Conservation (phyloP, 1,284 basidiomycete genomes). For the Inonotus obliquus region DNA sequence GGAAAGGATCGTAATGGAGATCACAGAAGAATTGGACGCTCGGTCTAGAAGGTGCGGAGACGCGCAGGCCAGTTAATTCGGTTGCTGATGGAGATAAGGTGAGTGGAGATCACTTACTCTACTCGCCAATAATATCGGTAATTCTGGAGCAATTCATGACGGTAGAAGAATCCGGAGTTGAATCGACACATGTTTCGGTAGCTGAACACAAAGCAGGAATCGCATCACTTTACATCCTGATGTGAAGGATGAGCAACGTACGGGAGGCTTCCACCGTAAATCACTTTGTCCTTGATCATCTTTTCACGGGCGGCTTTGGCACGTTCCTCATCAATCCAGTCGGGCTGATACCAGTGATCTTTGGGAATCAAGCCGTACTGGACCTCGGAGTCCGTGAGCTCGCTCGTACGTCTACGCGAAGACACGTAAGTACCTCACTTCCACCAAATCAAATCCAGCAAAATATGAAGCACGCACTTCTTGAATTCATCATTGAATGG, state of each 20-base stretch:
- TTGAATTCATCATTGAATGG: slow-evolving; percentile 78
- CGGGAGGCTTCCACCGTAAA: slow-evolving; percentile 82
- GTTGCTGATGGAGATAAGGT: background rate
- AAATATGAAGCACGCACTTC: slow-evolving; percentile 35
- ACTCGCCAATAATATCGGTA: slow-evolving; percentile 69
- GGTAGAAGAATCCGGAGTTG: slow-evolving; percentile 76
- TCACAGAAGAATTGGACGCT: slow-evolving; percentile 86
- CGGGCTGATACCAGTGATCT: slow-evolving; percentile 84
- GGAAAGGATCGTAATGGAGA: slow-evolving; percentile 83
- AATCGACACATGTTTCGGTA: slow-evolving; percentile 93
- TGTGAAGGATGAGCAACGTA: slow-evolving; percentile 33
- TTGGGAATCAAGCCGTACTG: slow-evolving; percentile 80
- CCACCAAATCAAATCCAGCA: background rate
- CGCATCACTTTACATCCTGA: background rate
- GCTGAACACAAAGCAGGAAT: slow-evolving; percentile 29
- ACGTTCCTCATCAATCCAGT: slow-evolving; percentile 76
- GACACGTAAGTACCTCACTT: slow-evolving; percentile 11
- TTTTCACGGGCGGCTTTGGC: slow-evolving; percentile 69
- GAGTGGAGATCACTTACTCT: slow-evolving; percentile 34
- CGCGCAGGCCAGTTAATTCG: background rate
- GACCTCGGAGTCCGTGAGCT: slow-evolving; percentile 61
- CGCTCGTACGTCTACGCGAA: slow-evolving; percentile 51
- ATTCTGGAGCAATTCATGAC: slow-evolving; percentile 44
- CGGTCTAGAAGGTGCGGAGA: slow-evolving; percentile 45
- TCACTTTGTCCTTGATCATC: slow-evolving; percentile 79